Evolutionary conservation across 2,329 filamentous ascomycete genomes (phyloP).

Genomic region (Fusarium lyarnte): DNA sequence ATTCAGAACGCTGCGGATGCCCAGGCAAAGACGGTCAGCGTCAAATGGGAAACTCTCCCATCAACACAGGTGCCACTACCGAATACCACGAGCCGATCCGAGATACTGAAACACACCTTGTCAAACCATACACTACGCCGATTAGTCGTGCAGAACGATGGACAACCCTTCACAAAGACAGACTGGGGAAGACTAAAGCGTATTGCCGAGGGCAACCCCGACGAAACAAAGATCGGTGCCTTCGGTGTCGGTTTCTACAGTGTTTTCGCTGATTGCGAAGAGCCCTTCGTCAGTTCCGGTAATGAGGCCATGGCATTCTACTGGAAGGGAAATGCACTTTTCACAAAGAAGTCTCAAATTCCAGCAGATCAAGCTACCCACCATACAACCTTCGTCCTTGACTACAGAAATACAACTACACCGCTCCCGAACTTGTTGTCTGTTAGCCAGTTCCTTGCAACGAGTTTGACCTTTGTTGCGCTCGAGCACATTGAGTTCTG

Average conservation of each 20-base stretch:
- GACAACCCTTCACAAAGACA: constrained; percentile 84
- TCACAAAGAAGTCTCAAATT: constrained; percentile 85
- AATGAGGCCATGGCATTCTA: constrained; percentile 97
- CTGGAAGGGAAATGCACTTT: constrained; percentile 98
- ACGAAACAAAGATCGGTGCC: constrained; percentile 98
- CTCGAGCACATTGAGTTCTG: constrained; percentile 88
- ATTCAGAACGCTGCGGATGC: constrained; percentile 99
- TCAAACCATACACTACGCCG: constrained; percentile 86
- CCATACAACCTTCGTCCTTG: constrained; percentile 91
- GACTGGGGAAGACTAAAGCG: constrained; percentile 95
- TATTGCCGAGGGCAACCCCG: constrained; percentile 98
- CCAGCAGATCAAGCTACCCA: constrained; percentile 71
- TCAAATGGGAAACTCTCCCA: constrained; percentile 91
- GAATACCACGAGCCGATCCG: constrained; percentile 70
- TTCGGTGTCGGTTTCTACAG: constrained; percentile 99
- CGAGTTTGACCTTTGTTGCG: constrained; percentile 94
- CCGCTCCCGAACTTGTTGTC: constrained; percentile 87
- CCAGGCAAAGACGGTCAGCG: constrained; percentile 85
- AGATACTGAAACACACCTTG: constrained; percentile 83
- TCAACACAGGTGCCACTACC: constrained; percentile 81
- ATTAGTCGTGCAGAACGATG: constrained; percentile 93
- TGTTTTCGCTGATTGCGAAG: constrained; percentile 97
- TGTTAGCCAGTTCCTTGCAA: constrained; percentile 90
- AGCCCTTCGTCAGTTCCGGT: constrained; percentile 95
- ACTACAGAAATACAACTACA: constrained; percentile 89